Evolutionary conservation across 345 rosid species (phyloP), one percentile per base, ranked within the genome.

Genomic region (Excoecaria cochinchinensis): DNA sequence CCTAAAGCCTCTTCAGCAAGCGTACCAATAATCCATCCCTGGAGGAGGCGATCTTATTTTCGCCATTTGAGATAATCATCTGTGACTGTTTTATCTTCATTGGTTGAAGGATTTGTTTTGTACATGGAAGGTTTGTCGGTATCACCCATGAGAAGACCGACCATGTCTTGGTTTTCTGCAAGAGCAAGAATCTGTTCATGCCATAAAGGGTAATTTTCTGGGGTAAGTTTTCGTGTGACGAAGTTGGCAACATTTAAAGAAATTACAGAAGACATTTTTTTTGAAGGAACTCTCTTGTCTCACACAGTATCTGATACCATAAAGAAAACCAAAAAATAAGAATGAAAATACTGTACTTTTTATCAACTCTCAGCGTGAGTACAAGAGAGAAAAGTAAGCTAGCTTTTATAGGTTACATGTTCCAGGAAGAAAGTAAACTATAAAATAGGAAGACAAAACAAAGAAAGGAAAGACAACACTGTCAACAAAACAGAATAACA

Each of bases 201-300:
- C 77, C 77, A 74, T 13, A 74, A 62, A 3, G 61, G 70, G 11
- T 62, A 74, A 12, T 74, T 74, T 12, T 48, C 15, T 31, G 16
- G 61, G 47, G 36, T 63, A 59, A 74, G 77, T 74, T 10, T 62
- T 11, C 62, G 77, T 1, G 77, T 74, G 16, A 74, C 13, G 17
- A 74, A 63, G n/a, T 42, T 42, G 46, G 46, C 46, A 42, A 42
- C 46, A 42, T 42, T 42, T 6, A 42, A 42, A 6, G 46, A 42
- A 42, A 42, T 42, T 50, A 13, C 10, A 13, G 53, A 50, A 3
- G 53, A 2, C 53, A 50, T 50, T 50, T 4, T 4, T 3, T 9
- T 4, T 4, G 3, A 50, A 50, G 10, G 53, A 50, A 50, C 53
- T 50, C 53, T 50, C 53, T 50, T 50, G 53, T 50, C 53, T 50